Evolutionary conservation across 148 eudicot species (phyloP), one percentile per base, ranked within the genome.

Genomic region (Amaranthus hypochondriacus): DNA sequence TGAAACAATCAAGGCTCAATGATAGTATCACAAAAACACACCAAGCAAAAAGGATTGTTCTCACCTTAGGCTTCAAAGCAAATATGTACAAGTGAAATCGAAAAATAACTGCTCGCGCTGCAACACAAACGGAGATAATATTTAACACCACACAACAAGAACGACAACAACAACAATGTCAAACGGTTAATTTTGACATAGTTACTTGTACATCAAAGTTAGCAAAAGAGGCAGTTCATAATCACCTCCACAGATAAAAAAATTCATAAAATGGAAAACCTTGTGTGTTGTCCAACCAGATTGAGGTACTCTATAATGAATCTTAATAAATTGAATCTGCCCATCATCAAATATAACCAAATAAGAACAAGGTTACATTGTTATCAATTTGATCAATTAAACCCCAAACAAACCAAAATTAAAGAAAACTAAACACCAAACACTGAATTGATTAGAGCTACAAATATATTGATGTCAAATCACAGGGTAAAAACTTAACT

Each of bases 91-190:
- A 79, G 75, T 95, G 98, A 82, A 90, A 89, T 59, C 98, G 97
- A 70, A 95, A 95, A 50, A 95, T 84, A 70, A 81, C 69, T 14
- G 97, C 92, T 1, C 98, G 97, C 69, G 88, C 98, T 95, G 98
- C 79, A 81, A 61, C 6, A 75, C 67, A 48, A 13, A 56, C 70
- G 42, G 28, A 48, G 39, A 28, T 28, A 28, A 28, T 28, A 28
- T 28, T 28, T 28, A 28, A 28, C 39, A 28, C 39, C 39, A 28
- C 39, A 28, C 39, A 28, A 28, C 39, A 28, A 1, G 1, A 28
- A 28, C 39, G 2, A 28, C 39, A 28, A 28, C 39, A 28, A 28
- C 39, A 28, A 28, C 39, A 28, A 28, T 2, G 39, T 28, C 39
- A 28, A 28, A 28, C 39, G 39, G 42, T 48, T 66, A 70, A 53